Percentiles rank a stretch among this genome's conserved stretches.
Conservation (phyloP, 768 basidiomycete species). For the Amylocystis lapponica region DNA sequence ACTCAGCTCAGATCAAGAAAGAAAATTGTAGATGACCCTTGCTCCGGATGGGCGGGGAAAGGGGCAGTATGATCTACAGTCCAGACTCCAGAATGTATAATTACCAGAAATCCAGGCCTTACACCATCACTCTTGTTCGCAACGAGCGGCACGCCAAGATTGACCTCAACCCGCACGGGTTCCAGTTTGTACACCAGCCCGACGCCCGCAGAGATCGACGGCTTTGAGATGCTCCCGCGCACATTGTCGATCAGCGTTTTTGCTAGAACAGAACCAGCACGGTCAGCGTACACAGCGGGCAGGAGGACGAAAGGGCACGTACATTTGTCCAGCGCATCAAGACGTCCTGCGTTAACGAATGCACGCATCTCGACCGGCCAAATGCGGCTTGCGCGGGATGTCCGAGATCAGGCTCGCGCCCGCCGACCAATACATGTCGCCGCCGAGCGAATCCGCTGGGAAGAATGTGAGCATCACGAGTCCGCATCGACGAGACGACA, state of each 20-base stretch:
- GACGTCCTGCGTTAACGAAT: conserved; percentile 77
- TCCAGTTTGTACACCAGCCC: conserved; percentile 83
- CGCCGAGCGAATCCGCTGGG: conserved; percentile 79
- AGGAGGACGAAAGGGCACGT: too few relatives aligned
- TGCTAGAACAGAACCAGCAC: too few relatives aligned
- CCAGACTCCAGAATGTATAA: too few relatives aligned
- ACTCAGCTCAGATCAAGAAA: too few relatives aligned
- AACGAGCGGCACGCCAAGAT: conserved; percentile 79
- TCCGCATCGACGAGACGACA: conserved; percentile 1
- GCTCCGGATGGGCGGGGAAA: too few relatives aligned
- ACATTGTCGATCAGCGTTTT: conserved; percentile 36
- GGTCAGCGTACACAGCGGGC: too few relatives aligned
- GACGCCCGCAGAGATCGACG: conserved; percentile 75
- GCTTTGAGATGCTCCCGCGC: conserved; percentile 36
- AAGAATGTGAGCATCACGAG: too few relatives aligned
- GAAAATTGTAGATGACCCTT: too few relatives aligned
- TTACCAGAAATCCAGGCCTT: conserved; percentile 69
- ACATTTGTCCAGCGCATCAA: conserved; percentile 60
- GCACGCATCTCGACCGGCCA: conserved; percentile 83
- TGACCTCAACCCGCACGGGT: conserved; percentile 81
- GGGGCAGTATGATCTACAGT: too few relatives aligned
- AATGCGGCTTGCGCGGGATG: conserved; percentile 61
- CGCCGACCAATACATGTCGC: conserved; percentile 74
- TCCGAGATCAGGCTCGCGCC: conserved; percentile 74
- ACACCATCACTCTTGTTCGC: conserved; percentile 59